Base-by-base conservation (phyloP, 2,329 filamentous ascomycete species). In the Talaromyces marneffei region DNA sequence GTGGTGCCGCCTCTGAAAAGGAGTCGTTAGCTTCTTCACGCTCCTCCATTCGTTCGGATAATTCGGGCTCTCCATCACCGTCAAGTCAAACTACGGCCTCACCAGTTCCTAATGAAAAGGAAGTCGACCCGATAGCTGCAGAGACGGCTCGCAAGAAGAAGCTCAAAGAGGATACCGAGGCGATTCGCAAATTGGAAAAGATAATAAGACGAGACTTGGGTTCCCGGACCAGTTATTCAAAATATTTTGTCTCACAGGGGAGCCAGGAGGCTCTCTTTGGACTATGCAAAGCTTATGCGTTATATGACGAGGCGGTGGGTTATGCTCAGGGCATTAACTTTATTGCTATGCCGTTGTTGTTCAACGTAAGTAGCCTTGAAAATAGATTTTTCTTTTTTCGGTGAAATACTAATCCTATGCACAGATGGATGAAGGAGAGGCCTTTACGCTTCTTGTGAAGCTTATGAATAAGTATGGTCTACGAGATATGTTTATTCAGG, bases 291-390 rank as follows among this genome's bases (percentile, higher is more conserved):
- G 92, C 94, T 1, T 99, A 99, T 76, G 94, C 94, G 14, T 81
- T 99, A 31, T 97, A 92, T 68, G 94, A 99, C 70, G 92, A 96
- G 70, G 89, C 83, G 7, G 94, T 99, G 37, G 93, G 94, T 33
- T 99, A 99, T 74, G 93, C 95, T 0, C 94, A 99, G 75, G 94
- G 94, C 71, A 97, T 99, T 90, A 99, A 97, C 72, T 99, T 99
- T 71, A 85, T 99, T 63, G 90, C 92, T 54, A 97, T 97, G 92
- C 94, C 95, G 25, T 76, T 99, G 18, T 80, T 99, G 1, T 97
- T 99, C 78, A 97, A 97, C 73, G 87, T 90, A 78, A 81, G 87
- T 74, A 54, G 7, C 31, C 16, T 33, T 4, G 9, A 16, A 18
- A 23, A 2, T 35, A n/a, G n/a, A 35, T 14, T 42, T 27, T 57